Percentiles rank a stretch among this genome's conserved stretches.
These are phyloP conservation scores for Glycine soja DNA, from an alignment of 306 rosid species.

Conservation along the genomic window DNA sequence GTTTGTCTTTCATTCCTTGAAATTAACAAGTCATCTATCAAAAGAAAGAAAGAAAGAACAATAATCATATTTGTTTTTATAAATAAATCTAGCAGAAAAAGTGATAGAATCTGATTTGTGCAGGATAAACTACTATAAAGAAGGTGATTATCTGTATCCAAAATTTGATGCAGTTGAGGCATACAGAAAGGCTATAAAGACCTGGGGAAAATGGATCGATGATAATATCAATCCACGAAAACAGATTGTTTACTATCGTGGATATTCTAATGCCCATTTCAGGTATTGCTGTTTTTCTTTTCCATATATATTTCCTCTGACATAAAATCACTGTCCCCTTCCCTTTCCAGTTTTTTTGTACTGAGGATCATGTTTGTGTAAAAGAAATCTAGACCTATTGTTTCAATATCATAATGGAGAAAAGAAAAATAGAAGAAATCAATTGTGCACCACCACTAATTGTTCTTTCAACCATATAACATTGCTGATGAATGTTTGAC, in stretches of 20 bases:
- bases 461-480: constrained; percentile 19
- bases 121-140: constrained; percentile 90
- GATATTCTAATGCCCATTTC: constrained; percentile 95
- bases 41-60: constrained; percentile 1
- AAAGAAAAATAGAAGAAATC: constrained; percentile 15
- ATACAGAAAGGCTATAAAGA: constrained; percentile 74
- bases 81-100: constrained; percentile 19
- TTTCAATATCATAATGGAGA: constrained; percentile 6
- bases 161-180: constrained; percentile 84
- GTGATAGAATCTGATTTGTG: constrained; percentile 44
- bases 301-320: background rate
- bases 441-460: background rate
- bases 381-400: background rate
- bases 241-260: constrained; percentile 86
- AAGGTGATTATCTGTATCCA: constrained; percentile 82
- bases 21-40: constrained; percentile 5
- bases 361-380: background rate
- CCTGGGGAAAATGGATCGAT: constrained; percentile 93
- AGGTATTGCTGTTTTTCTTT: constrained; percentile 55
- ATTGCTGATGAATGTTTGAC: constrained; percentile 45
- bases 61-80: background rate
- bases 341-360: constrained; percentile 24
- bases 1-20: constrained; percentile 28
- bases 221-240: constrained; percentile 69
- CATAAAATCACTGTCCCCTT: constrained; percentile 22